These are phyloP conservation scores for Syncephalastrum monosporum DNA, from an alignment of 371 early-diverging fungal genomes.

Conservation along the genomic window DNA sequence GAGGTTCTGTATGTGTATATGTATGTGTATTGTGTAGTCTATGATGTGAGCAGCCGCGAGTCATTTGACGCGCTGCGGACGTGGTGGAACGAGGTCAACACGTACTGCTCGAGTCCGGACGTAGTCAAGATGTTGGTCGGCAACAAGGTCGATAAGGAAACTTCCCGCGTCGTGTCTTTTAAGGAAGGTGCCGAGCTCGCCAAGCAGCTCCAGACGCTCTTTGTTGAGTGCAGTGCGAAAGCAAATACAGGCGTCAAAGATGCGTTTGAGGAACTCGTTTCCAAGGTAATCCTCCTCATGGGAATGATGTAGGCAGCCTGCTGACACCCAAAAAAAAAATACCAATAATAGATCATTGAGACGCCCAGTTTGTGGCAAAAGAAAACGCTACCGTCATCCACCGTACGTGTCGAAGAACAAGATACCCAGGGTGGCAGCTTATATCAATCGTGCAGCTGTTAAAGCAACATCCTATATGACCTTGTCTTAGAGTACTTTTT, in stretches of 20 bases:
- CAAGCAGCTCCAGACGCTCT: conserved; percentile 80
- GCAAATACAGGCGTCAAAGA: conserved; percentile 84
- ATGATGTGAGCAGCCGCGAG: conserved; percentile 93
- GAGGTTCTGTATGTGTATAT: not conserved
- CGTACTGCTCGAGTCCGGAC: conserved; percentile 80
- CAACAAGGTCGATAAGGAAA: conserved; percentile 94
- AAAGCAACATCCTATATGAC: too few relatives aligned
- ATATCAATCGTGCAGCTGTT: too few relatives aligned
- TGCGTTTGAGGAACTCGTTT: conserved; percentile 88
- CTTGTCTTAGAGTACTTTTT: too few relatives aligned
- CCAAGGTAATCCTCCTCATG: conserved; percentile 57
- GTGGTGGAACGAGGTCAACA: conserved; percentile 94
- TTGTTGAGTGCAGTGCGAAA: conserved; percentile 95
- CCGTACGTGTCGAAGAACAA: too few relatives aligned
- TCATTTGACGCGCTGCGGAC: conserved; percentile 88
- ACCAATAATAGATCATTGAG: conserved; percentile 64
- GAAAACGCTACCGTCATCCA: conserved; percentile 13
- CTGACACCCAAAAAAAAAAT: not conserved
- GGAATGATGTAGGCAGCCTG: conserved; percentile 4
- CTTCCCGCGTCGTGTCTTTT: conserved; percentile 75
- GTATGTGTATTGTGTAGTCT: conserved; percentile 62
- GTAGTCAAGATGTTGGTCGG: conserved; percentile 97
- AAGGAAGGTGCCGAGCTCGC: conserved; percentile 93
- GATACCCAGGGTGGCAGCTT: too few relatives aligned
- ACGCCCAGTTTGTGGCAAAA: conserved; percentile 81